These are phyloP conservation scores for Aureobasidium musti DNA, from an alignment of 2,329 filamentous ascomycete genomes.

Conservation along the genomic window DNA sequence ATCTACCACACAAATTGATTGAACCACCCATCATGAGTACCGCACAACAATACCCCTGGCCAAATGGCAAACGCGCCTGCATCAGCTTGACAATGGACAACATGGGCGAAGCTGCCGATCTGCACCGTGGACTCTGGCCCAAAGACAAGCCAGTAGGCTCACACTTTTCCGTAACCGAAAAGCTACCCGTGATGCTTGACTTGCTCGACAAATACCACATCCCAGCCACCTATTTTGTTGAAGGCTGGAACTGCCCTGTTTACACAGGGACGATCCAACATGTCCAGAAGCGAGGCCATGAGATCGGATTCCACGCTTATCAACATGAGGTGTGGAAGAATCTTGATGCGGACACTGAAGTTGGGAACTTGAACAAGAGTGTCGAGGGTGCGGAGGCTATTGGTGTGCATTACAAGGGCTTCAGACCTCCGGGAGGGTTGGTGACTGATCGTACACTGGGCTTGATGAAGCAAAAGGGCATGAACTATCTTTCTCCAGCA, in stretches of 20 bases:
- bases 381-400: conserved; percentile 35
- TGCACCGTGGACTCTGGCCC: conserved; percentile 39
- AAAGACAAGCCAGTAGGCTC: conserved; percentile 35
- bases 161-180: conserved; percentile 38
- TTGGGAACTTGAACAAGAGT: conserved; percentile 37
- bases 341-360: conserved; percentile 34
- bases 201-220: conserved; percentile 38
- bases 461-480: conserved; percentile 37
- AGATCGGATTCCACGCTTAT: conserved; percentile 42
- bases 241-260: conserved; percentile 39
- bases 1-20: background rate
- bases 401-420: conserved; percentile 37
- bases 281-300: conserved; percentile 37
- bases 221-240: conserved; percentile 40
- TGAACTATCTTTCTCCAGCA: conserved; percentile 42
- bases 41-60: conserved; percentile 34
- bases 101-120: conserved; percentile 42
- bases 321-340: conserved; percentile 42
- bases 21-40: conserved; percentile 1
- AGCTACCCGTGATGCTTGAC: conserved; percentile 37
- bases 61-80: conserved; percentile 36
- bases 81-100: conserved; percentile 42
- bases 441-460: conserved; percentile 39
- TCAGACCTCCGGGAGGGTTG: conserved; percentile 40
- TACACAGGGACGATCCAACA: conserved; percentile 35